A percentile compares a stretch with the other conserved stretches of the same genome.
phyloP scores from a whole-genome alignment of 2,329 filamentous ascomycete species.

The Neonectria ditissima region DNA sequence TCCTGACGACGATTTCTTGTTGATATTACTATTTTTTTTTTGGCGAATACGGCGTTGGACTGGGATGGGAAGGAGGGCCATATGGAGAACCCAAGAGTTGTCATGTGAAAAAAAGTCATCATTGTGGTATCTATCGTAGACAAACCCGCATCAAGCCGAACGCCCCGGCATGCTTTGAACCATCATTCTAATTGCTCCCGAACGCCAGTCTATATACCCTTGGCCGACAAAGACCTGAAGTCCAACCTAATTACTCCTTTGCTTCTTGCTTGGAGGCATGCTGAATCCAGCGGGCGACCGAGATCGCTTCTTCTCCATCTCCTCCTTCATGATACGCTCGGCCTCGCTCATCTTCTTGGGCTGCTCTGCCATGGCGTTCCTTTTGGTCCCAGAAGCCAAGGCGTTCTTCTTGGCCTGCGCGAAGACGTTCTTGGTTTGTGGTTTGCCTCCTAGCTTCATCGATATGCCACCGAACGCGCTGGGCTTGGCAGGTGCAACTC shows the following conservation, averaged over 20 bases:
- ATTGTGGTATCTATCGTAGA: constrained; percentile 48
- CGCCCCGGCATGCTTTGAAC: constrained; percentile 28
- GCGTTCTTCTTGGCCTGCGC: constrained; percentile 76
- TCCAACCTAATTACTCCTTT: constrained; percentile 49
- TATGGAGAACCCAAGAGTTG: constrained; percentile 15
- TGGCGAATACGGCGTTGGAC: constrained; percentile 51
- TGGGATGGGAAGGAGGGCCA: constrained; percentile 28
- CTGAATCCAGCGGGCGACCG: constrained; percentile 61
- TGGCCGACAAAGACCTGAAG: constrained; percentile 5
- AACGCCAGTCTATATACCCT: constrained; percentile 25
- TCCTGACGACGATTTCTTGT: constrained; percentile 26
- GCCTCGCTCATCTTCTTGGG: constrained; percentile 90
- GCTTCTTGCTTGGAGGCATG: constrained; percentile 65
- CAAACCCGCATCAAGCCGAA: constrained; percentile 34
- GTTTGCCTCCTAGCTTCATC: constrained; percentile 73
- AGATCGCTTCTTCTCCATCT: constrained; percentile 77
- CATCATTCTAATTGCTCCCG: constrained; percentile 3
- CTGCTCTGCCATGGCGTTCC: constrained; percentile 66
- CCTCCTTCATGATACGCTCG: constrained; percentile 89
- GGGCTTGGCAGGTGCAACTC: constrained; percentile 47
- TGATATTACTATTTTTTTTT: constrained; percentile 35
- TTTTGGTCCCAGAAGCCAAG: constrained; percentile 70
- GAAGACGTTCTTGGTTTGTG: constrained; percentile 84
- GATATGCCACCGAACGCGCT: constrained; percentile 60
- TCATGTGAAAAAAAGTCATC: constrained; percentile 29